A percentile compares a stretch with the other conserved stretches of the same genome.
phyloP scores from a whole-genome alignment of 768 basidiomycete genomes.

The Psilocybe azurescens region DNA sequence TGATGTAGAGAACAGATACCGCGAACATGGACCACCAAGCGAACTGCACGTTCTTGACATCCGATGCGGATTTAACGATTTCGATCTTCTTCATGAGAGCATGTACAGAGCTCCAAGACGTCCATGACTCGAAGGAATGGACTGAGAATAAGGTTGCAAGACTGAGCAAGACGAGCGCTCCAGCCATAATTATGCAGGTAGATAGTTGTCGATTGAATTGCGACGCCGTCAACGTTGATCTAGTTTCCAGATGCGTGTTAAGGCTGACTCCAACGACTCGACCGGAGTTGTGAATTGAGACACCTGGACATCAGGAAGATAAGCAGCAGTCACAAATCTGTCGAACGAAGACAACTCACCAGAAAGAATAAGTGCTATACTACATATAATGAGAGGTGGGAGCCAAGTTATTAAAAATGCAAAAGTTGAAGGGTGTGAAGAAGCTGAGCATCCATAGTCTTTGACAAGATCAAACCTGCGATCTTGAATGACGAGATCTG shows the following conservation, averaged over 20 bases:
- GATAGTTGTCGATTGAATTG: constrained; percentile 33
- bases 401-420: constrained; percentile 43
- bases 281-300: constrained; percentile 4
- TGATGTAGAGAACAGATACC: constrained; percentile 44
- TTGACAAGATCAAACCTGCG: constrained; percentile 56
- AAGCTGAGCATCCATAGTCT: constrained; percentile 51
- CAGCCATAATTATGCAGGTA: constrained; percentile 50
- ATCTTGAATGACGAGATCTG: constrained; percentile 43
- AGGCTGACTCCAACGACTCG: neutral
- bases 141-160: constrained; percentile 44
- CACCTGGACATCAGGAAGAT: too few species aligned
- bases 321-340: neutral
- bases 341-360: constrained; percentile 19
- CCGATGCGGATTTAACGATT: constrained; percentile 30
- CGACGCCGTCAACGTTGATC: constrained; percentile 3
- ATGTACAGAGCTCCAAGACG: constrained; percentile 55
- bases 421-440: constrained; percentile 42
- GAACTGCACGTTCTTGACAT: constrained; percentile 31
- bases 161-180: constrained; percentile 38
- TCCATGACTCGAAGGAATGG: constrained; percentile 39
- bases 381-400: constrained; percentile 39
- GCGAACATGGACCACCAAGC: constrained; percentile 47
- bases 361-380: constrained; percentile 37
- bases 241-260: neutral
- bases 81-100: constrained; percentile 41